Base-by-base conservation (phyloP, 2,329 filamentous ascomycete species). In the Pseudogymnoascus sp. region DNA sequence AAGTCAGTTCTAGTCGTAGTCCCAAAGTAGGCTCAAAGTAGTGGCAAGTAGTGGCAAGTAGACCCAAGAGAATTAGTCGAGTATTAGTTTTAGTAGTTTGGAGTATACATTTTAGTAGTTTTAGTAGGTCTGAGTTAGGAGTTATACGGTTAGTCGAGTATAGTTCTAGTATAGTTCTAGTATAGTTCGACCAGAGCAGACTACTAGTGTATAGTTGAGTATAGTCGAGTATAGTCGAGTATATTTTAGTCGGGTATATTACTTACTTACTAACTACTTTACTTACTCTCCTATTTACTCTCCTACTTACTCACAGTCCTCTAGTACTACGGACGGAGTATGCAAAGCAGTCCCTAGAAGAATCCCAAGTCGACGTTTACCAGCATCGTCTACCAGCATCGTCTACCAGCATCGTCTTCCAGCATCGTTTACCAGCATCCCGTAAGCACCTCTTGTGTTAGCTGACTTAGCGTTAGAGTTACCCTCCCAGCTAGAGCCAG, bases 41-140 rank as follows among this genome's bases (percentile, higher is more conserved):
- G 45, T 52, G 45, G 45, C 45, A 52, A 52, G 45, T 52, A 52
- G 45, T 31, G 45, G 23, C 45, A 52, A 52, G 45, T 52, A 52
- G 23, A 28, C 23, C 43, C 41, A 45, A 28, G 43, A n/a, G 28
- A 9, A 31, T 31, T 31, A 31, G 28, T 31, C 8, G 28, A 31
- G 28, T 31, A 31, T 11, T 31, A 31, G 28, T 31, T 31, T 31
- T 31, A 31, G 28, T 31, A 31, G 28, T 31, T 31, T 11, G 6
- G 28, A 31, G 28, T 31, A 31, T 31, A 31, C 28, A 31, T 11
- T 31, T 31, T 3, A 43, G 40, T 43, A 16, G 37, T 49, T 9
- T 28, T 25, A 49, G 43, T 49, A 6, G 28, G 28, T 31, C 28
- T 31, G 28, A 31, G 28, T 31, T 31, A 31, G 41, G 41, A 45